Evolutionary conservation across 192 early-diverging fungal genomes (phyloP), one percentile per base, ranked within the genome.

Genomic region (Entophlyctis luteolus): DNA sequence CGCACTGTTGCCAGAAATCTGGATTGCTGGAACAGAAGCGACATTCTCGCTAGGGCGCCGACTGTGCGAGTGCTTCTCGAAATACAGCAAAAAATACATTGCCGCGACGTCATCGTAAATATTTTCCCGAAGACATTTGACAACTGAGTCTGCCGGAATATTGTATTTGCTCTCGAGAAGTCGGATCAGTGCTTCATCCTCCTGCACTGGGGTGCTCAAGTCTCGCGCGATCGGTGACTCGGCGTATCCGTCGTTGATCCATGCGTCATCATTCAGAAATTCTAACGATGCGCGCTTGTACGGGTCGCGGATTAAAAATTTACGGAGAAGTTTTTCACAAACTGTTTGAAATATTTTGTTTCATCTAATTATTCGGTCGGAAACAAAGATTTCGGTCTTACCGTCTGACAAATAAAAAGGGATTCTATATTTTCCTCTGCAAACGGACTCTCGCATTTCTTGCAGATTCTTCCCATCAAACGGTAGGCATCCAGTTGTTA

Each of bases 391-490:
- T 31, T 52, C 38, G 18, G 16, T 34, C 23, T 35, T 48, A 60
- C 48, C 42, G 48, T 53, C 46, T 5, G 56, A 73, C 14, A 86
- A 60, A 54, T 83, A 86, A 60, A 84, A 84, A 16, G 85, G 85
- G 59, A 84, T 84, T 39, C 82, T 71, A 60, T 86, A 86, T 58
- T 84, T 86, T 25, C 85, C 85, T 27, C 85, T 66, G 58, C 82
- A 84, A 16, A 86, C 82, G 4, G 75, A 76, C 58, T 86, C 82
- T 10, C 82, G 20, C 83, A 84, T 82, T 55, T 84, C 80, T 62
- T 81, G 81, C 42, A 99, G 89, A 67, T 97, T 93, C 72, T 99
- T 94, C 67, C 95, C 97, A 67, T 99, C 97, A 70, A 99, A 99
- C 0, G 97, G 97, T 32, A 98, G 82, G 45, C 92, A 87, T 5